A percentile compares a stretch with the other conserved stretches of the same genome.
phyloP scores from a whole-genome alignment of 768 basidiomycete species.

The Flagelloscypha sp. region DNA sequence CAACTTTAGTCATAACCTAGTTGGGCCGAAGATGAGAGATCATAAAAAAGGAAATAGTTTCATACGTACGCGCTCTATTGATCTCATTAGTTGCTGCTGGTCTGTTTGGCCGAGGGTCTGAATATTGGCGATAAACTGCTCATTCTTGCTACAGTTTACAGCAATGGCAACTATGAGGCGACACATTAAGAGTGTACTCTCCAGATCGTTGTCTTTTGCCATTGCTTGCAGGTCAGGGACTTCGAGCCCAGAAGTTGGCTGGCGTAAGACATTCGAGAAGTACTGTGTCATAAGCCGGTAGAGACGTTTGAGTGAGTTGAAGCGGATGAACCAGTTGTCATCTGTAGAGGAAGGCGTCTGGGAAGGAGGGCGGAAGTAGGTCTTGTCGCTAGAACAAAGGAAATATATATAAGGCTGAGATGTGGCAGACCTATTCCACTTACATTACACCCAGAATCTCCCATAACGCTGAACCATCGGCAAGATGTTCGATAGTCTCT shows the following conservation, averaged over 20 bases:
- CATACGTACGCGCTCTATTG: conserved; percentile 76
- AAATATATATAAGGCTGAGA: conserved; percentile 6
- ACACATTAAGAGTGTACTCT: conserved; percentile 66
- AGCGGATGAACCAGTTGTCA: conserved; percentile 90
- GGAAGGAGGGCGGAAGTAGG: conserved; percentile 65
- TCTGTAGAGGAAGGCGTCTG: conserved; percentile 54
- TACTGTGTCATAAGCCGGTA: conserved; percentile 88
- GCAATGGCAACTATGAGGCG: conserved; percentile 78
- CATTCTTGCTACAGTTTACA: conserved; percentile 83
- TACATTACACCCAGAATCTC: conserved; percentile 73
- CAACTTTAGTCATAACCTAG: conserved; percentile 74
- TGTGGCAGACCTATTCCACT: conserved; percentile 19
- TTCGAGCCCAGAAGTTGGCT: conserved; percentile 66
- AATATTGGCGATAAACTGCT: conserved; percentile 84
- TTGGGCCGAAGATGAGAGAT: too few relatives aligned
- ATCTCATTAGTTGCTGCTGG: conserved; percentile 87
- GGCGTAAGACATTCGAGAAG: conserved; percentile 75
- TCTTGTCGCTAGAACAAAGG: conserved; percentile 49
- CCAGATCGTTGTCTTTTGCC: conserved; percentile 63
- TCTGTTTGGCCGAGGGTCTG: conserved; percentile 74
- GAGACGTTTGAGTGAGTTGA: conserved; percentile 73
- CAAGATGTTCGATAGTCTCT: conserved; percentile 58
- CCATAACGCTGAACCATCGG: conserved; percentile 71
- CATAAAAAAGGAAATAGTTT: not conserved
- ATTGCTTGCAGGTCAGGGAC: conserved; percentile 85